These are phyloP conservation scores for Schwanniomyces etchellsii DNA, from an alignment of 1,139 yeast genomes.

Conservation along the genomic window DNA sequence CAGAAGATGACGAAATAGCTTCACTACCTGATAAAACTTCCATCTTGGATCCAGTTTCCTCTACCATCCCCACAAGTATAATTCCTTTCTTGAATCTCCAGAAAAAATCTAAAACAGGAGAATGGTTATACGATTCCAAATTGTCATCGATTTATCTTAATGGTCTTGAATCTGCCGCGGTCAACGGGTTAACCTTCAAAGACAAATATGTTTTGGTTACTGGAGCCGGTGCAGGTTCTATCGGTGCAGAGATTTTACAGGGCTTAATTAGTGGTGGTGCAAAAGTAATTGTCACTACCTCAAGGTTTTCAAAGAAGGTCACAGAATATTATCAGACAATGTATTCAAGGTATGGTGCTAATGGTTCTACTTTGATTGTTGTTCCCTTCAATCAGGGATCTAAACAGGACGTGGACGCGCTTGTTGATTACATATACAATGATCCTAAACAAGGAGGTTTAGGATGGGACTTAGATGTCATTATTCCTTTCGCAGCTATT, in stretches of 20 bases:
- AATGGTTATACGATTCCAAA: constrained; percentile 78
- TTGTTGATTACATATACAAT: constrained; percentile 80
- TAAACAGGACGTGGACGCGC: constrained; percentile 83
- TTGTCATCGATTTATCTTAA: constrained; percentile 77
- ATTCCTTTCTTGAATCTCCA: constrained; percentile 93
- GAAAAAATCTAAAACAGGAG: constrained; percentile 62
- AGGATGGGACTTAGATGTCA: constrained; percentile 96
- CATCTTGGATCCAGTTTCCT: constrained; percentile 68
- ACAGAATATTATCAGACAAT: constrained; percentile 93
- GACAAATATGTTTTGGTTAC: constrained; percentile 87
- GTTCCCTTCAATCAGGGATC: constrained; percentile 99
- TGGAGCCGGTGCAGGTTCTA: constrained; percentile 99
- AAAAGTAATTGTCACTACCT: constrained; percentile 91
- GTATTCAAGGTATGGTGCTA: constrained; percentile 88
- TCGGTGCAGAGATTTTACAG: constrained; percentile 94
- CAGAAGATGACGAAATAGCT: constrained; percentile 72
- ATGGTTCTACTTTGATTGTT: constrained; percentile 86
- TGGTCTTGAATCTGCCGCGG: constrained; percentile 88
- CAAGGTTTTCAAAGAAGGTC: constrained; percentile 88
- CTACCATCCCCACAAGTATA: constrained; percentile 73
- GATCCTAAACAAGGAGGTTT: constrained; percentile 82
- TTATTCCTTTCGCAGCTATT: constrained; percentile 97
- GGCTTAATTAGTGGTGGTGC: constrained; percentile 98
- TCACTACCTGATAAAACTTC: constrained; percentile 71
- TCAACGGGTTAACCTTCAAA: constrained; percentile 85